Evolutionary conservation across 352 stramenopile genomes (phyloP), one percentile per base, ranked within the genome.

Genomic region (Phytophthora foliorum): DNA sequence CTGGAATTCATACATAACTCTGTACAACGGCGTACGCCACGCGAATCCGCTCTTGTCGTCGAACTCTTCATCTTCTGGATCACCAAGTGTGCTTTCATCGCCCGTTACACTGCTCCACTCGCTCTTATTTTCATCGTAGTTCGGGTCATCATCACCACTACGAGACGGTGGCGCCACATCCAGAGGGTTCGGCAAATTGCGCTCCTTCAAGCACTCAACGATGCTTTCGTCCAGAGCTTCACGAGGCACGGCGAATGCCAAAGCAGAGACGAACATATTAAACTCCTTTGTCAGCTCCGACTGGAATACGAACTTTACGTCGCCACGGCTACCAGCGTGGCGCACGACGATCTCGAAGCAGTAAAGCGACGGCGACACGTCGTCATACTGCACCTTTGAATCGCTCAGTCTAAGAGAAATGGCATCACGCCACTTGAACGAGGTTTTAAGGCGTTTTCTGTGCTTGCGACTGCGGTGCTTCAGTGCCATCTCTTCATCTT

Each of bases 31-130:
- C 19, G 89, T 86, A 7, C 84, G 78, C 80, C 88, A 93, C 14
- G 78, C 55, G 11, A 91, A 78, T 4, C 82, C 72, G 22, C 61
- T 80, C 45, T 74, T 77, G 17, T 80, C 68, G 48, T 93, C 83
- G 42, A 94, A 93, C 46, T 95, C 87, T 22, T 88, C 75, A 54
- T 94, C 89, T 81, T 97, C 89, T 1, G 75, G 72, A 48, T 97
- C 89, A 0, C 80, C 87, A 14, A 95, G 75, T 17, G 80, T 89
- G 52, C 89, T 97, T 57, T 95, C 89, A 38, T 95, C 89, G 9
- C 86, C 89, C 0, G 87, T 95, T 6, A 94, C 88, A 65, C 89
- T 96, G 53, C 86, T 96, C 78, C 88, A 91, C 55, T 96, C 89
- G 32, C 87, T 95, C 31, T 82, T 87, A 38, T 71, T 77, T 39